Evolutionary conservation across 352 stramenopile species (phyloP), one percentile per base, ranked within the genome.

Genomic region (Phytophthora cactorum): DNA sequence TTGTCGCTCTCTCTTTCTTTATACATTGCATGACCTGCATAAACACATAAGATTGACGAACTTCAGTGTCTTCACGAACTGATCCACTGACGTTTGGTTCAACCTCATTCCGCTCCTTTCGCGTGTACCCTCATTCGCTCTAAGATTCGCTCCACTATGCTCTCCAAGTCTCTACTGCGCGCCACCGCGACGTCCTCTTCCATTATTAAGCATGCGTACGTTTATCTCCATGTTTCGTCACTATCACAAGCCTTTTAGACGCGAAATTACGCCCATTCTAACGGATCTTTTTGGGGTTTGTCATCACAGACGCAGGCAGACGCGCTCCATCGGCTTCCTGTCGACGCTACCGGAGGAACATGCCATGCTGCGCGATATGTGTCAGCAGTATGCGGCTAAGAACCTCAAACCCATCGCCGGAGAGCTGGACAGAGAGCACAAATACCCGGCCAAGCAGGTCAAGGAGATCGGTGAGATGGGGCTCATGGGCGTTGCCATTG

Each of bases 311-410:
- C 50, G 52, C 44, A 31, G 51, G 15, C 74, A 84, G 41, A 70
- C 72, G 31, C 82, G 84, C 32, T 76, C 73, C 28, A 60, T 91
- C 36, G 78, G 82, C 58, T 92, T 84, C 70, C 58, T 91, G 49
- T 86, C 82, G 41, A 53, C 81, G 29, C 70, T 99, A 14, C 91
- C 92, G 1, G 95, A 98, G 69, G 97, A 99, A 73, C 96, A 99
- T 77, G 63, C 70, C n/a, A 98, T 98, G 96, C 89, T 99, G 25
- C 91, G 96, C 31, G 94, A 99, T 52, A 98, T 98, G 93, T 98
- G 93, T 70, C 78, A 87, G 17, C 92, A 97, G 66, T 99, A 99
- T 77, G 96, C 96, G 0, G 88, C 98, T 67, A 98, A 98, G 73
- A 95, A 98, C 72, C 80, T 98, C 29, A 82, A 79, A 47, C 95